Conservation (phyloP, 306 rosid genomes). For the Macrotyloma uniflorum region DNA sequence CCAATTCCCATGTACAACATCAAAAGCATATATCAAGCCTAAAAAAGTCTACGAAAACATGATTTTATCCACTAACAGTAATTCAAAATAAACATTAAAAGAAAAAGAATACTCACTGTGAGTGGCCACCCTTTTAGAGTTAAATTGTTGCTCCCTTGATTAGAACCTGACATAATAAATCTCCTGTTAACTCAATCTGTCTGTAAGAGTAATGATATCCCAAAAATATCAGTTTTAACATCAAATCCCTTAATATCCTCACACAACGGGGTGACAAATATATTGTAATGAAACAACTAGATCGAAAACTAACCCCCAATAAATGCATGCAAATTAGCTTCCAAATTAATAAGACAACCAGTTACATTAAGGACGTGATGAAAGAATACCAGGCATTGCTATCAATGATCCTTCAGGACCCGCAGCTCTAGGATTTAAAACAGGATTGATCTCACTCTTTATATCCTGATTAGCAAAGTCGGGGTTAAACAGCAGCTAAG, state of each 20-base stretch:
- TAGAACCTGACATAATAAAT: slow-evolving; percentile 69
- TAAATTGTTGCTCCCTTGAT: slow-evolving; percentile 93
- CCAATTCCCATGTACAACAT: background rate
- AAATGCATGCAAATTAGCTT: slow-evolving; percentile 25
- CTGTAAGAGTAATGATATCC: slow-evolving; percentile 7
- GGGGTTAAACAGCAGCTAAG: slow-evolving; percentile 36
- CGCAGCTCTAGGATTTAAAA: slow-evolving; percentile 84
- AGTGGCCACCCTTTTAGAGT: slow-evolving; percentile 99
- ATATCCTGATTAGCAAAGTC: slow-evolving; percentile 72
- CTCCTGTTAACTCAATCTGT: slow-evolving; percentile 38
- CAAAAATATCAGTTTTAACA: background rate
- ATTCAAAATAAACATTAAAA: slow-evolving; percentile 16
- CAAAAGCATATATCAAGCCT: background rate
- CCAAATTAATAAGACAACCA: slow-evolving; percentile 28
- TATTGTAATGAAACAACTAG: slow-evolving; percentile 3
- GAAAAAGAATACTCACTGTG: slow-evolving; percentile 63
- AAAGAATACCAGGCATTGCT: slow-evolving; percentile 84
- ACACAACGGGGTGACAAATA: slow-evolving; percentile 13
- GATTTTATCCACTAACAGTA: background rate
- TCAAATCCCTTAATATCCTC: slow-evolving; percentile 36
- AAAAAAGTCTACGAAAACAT: slow-evolving; percentile 18
- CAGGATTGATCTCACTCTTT: slow-evolving; percentile 87
- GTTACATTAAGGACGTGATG: slow-evolving; percentile 29
- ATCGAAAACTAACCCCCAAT: slow-evolving; percentile 2
- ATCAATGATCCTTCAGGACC: slow-evolving; percentile 91